A percentile compares a stretch with the other conserved stretches of the same genome.
These are phyloP conservation scores for Neurospora hispaniola DNA, from an alignment of 495 filamentous ascomycete species.

Conservation along the genomic window DNA sequence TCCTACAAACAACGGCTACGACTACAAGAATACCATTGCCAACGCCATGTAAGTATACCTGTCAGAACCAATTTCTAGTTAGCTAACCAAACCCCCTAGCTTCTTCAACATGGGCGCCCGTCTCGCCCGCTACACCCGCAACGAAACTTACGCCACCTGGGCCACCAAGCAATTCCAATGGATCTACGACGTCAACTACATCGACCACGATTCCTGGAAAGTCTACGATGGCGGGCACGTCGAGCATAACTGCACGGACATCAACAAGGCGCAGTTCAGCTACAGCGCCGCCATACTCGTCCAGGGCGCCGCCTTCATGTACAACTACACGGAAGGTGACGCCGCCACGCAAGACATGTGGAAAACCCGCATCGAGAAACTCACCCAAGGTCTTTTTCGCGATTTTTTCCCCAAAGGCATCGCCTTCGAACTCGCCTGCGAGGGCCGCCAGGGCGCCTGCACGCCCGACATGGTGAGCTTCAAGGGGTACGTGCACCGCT, in stretches of 20 bases:
- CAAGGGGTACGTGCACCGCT: conserved; percentile 72
- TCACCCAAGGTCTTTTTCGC: conserved; percentile 47
- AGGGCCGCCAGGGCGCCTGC: conserved; percentile 46
- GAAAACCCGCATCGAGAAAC: conserved; percentile 46
- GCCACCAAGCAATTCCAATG: conserved; percentile 69
- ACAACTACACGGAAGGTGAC: conserved; percentile 39
- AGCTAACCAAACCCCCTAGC: conserved; percentile 31
- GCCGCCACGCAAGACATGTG: conserved; percentile 25
- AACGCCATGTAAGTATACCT: conserved; percentile 25
- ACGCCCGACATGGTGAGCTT: conserved; percentile 68
- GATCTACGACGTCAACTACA: conserved; percentile 50
- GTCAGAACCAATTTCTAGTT: not conserved
- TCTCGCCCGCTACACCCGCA: conserved; percentile 64
- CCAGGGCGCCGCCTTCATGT: conserved; percentile 70
- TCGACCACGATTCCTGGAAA: conserved; percentile 42
- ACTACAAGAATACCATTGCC: conserved; percentile 65
- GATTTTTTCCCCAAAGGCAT: conserved; percentile 47
- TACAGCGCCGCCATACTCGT: conserved; percentile 68
- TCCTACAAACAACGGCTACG: conserved; percentile 62
- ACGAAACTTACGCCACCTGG: conserved; percentile 68
- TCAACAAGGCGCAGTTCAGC: conserved; percentile 55
- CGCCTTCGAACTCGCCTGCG: conserved; percentile 63
- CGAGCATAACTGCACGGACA: conserved; percentile 46
- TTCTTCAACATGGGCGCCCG: conserved; percentile 78
- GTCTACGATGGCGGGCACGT: conserved; percentile 66